Base-by-base conservation (phyloP, 2,329 filamentous ascomycete genomes). In the Xylaria sp. region DNA sequence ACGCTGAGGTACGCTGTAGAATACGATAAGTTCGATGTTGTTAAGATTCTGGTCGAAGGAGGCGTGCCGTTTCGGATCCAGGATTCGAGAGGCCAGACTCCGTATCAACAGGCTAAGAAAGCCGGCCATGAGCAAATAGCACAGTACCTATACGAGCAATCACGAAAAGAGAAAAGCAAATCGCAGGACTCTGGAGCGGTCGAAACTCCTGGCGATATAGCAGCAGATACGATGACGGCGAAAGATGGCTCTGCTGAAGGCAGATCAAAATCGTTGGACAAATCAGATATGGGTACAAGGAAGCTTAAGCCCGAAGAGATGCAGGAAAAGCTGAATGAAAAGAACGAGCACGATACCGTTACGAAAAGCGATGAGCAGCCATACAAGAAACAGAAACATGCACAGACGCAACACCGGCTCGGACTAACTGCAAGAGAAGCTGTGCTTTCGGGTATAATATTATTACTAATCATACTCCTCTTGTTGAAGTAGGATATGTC, bases 31-130 rank as follows among this genome's bases (percentile, higher is more conserved):
- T 37, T 63, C 23, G 61, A 57, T 10, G 41, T 64, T 8, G 61
- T 57, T 41, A 57, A 57, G 15, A 64, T 64, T 12, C 41, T 64
- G 18, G 59, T 63, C 20, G 59, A 63, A 20, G 59, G 59, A 44
- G 59, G 59, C 2, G 59, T 63, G 2, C 59, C 48, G 18, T 54
- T 63, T 44, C 48, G 59, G 12, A 54, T 63, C 12, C 50, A 63
- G 37, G 59, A 54, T 37, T 20, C 31, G 8, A 37, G 46, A 44
- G 48, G 39, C 39, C 31, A 39, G 46, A 63, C 59, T n/a, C 48
- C 46, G 10, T 54, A 63, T 28, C 59, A 63, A 15, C 59, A 39
- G 20, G 59, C 59, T 7, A 63, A 63, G 50, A 31, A 34, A 41
- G 46, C 59, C 12, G 48, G 48, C 12, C 23, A 54, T 46, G 46